phyloP scores from a whole-genome alignment of 2,329 filamentous ascomycete genomes.

The Rutstroemia sp. region DNA sequence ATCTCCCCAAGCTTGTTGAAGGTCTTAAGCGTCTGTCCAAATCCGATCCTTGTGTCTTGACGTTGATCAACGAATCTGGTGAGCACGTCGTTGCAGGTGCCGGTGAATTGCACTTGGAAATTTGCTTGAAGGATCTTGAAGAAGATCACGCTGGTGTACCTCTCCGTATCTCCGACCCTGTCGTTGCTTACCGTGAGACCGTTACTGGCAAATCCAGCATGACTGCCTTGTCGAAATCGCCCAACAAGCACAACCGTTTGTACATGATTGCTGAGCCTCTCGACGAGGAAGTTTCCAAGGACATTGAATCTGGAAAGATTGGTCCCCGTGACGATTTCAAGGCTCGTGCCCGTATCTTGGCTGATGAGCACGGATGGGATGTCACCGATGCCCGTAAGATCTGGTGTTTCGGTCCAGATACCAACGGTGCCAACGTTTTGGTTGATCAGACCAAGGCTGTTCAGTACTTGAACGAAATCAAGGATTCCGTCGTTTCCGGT shows the following conservation, averaged over 20 bases:
- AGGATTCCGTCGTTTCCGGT: slow-evolving; percentile 98
- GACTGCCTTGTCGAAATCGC: slow-evolving; percentile 96
- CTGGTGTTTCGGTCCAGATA: slow-evolving; percentile 99
- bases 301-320: slow-evolving; percentile 90
- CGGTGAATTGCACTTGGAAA: slow-evolving; percentile 98
- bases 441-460: slow-evolving; percentile 99
- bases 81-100: slow-evolving; percentile 99
- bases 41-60: slow-evolving; percentile 97
- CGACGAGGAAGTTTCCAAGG: slow-evolving; percentile 80
- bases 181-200: slow-evolving; percentile 98
- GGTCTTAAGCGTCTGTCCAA: slow-evolving; percentile 99
- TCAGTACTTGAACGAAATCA: slow-evolving; percentile 99
- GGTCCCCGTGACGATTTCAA: slow-evolving; percentile 97
- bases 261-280: slow-evolving; percentile 92
- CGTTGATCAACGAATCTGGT: slow-evolving; percentile 81
- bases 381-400: slow-evolving; percentile 99
- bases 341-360: slow-evolving; percentile 88
- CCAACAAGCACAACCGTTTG: slow-evolving; percentile 99
- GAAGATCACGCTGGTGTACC: slow-evolving; percentile 98
- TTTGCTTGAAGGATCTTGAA: slow-evolving; percentile 99
- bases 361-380: slow-evolving; percentile 98
- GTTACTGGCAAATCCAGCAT: slow-evolving; percentile 81
- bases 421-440: slow-evolving; percentile 94
- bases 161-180: slow-evolving; percentile 94
- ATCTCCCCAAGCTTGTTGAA: slow-evolving; percentile 99